These are phyloP conservation scores for Tolypocladium tropicale DNA, from an alignment of 2,329 filamentous ascomycete species.

Conservation along the genomic window DNA sequence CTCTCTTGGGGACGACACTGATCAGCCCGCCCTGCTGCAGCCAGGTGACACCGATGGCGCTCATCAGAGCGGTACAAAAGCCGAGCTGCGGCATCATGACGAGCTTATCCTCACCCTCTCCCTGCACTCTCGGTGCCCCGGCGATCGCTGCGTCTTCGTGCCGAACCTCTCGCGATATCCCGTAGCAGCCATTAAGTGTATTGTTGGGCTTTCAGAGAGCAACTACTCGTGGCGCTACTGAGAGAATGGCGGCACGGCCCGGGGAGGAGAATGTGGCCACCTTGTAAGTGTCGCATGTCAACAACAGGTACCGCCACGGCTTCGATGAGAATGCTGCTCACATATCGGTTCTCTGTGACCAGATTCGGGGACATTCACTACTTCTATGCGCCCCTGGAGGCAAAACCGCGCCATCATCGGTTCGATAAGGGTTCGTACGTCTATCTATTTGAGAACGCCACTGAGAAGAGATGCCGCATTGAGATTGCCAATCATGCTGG, in stretches of 20 bases:
- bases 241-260: slow-evolving; percentile 31
- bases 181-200: not conserved
- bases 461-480: slow-evolving; percentile 55
- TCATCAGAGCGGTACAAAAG: slow-evolving; percentile 11
- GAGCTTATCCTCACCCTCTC: not conserved
- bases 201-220: not conserved
- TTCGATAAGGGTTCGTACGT: slow-evolving; percentile 75
- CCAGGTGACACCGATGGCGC: not conserved
- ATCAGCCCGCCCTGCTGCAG: not conserved
- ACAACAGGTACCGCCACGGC: not conserved
- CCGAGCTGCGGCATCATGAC: slow-evolving; percentile 1
- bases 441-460: slow-evolving; percentile 67
- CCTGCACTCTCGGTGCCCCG: not conserved
- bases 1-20: not conserved
- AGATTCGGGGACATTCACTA: slow-evolving; percentile 75
- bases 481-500: slow-evolving; percentile 70
- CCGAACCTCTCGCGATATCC: not conserved
- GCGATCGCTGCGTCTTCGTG: not conserved
- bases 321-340: not conserved
- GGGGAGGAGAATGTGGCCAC: slow-evolving; percentile 42
- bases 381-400: slow-evolving; percentile 59
- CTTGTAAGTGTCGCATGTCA: slow-evolving; percentile 27
- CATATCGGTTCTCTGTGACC: not conserved
- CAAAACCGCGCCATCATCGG: slow-evolving; percentile 64
- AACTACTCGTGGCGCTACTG: not conserved